Evolutionary conservation across 805 yeast genomes (phyloP).

Genomic region (Saccharomycodes ludwigii): DNA sequence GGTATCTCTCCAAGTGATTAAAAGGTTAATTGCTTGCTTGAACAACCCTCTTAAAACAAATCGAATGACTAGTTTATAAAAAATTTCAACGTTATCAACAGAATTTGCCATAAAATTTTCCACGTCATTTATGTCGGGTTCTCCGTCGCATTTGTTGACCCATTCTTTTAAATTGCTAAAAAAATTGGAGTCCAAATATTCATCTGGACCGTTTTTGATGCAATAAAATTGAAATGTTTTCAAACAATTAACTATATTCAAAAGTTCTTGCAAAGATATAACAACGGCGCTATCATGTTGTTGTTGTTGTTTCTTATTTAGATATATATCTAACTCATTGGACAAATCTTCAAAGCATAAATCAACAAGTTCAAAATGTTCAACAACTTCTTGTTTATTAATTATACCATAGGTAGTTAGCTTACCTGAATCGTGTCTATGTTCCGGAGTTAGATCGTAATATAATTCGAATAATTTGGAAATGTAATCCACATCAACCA

Average conservation of each 20-base stretch:
- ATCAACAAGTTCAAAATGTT: constrained; percentile 27
- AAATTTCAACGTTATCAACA: no score
- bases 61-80: constrained; percentile 53
- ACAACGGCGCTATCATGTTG: constrained; percentile 19
- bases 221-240: constrained; percentile 36
- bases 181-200: constrained; percentile 26
- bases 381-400: constrained; percentile 20
- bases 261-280: constrained; percentile 31
- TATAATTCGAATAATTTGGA: constrained; percentile 39
- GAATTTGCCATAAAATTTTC: constrained; percentile 32
- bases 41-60: constrained; percentile 51
- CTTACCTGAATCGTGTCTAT: no score
- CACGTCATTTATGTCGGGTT: constrained; percentile 42
- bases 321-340: constrained; percentile 23
- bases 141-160: constrained; percentile 60
- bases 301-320: constrained; percentile 21
- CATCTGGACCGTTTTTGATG: constrained; percentile 14
- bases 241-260: constrained; percentile 45
- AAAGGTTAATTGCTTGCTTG: constrained; percentile 37
- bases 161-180: constrained; percentile 40
- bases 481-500: constrained; percentile 28
- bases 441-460: constrained; percentile 35
- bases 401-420: constrained; percentile 29
- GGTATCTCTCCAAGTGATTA: constrained; percentile 26
- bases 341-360: constrained; percentile 24